phyloP scores from a whole-genome alignment of 352 stramenopile genomes.

The Aphanomyces invadans region DNA sequence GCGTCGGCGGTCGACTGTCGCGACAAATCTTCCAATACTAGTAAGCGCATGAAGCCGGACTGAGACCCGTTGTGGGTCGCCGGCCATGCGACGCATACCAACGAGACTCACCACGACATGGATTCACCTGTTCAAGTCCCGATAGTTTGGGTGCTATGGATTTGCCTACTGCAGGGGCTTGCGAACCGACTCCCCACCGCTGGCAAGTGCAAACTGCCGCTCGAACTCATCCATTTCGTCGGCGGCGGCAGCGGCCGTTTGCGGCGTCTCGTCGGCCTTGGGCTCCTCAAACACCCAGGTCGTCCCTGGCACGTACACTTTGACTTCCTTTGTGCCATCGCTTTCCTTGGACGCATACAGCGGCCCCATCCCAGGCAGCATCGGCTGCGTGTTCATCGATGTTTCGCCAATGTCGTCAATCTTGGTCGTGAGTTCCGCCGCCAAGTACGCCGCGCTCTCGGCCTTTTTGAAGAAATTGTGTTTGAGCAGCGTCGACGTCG shows the following conservation, averaged over 20 bases:
- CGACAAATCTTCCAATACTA: neutral
- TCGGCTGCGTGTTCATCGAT: conserved; percentile 76
- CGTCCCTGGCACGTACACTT: conserved; percentile 81
- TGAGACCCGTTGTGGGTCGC: too few relatives aligned
- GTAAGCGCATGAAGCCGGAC: too few relatives aligned
- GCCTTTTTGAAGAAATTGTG: conserved; percentile 88
- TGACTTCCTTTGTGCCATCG: conserved; percentile 32
- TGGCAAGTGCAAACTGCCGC: conserved; percentile 82
- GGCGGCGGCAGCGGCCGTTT: conserved; percentile 28
- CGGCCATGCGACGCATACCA: too few relatives aligned
- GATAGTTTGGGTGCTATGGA: too few relatives aligned
- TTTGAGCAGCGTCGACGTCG: conserved; percentile 73
- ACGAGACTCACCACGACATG: neutral
- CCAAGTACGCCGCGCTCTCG: conserved; percentile 55
- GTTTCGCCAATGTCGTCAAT: conserved; percentile 85
- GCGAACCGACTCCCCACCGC: conserved; percentile 76
- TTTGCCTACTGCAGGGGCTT: conserved; percentile 35
- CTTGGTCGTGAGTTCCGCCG: conserved; percentile 55
- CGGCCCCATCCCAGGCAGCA: conserved; percentile 58
- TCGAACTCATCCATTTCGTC: conserved; percentile 76
- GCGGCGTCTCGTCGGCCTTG: conserved; percentile 40
- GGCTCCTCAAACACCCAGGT: conserved; percentile 84
- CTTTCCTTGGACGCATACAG: conserved; percentile 67
- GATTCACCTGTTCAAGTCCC: too few relatives aligned
- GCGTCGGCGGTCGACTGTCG: neutral